phyloP scores from a whole-genome alignment of 108 stramenopile species.

The Skeletonema menzelii region DNA sequence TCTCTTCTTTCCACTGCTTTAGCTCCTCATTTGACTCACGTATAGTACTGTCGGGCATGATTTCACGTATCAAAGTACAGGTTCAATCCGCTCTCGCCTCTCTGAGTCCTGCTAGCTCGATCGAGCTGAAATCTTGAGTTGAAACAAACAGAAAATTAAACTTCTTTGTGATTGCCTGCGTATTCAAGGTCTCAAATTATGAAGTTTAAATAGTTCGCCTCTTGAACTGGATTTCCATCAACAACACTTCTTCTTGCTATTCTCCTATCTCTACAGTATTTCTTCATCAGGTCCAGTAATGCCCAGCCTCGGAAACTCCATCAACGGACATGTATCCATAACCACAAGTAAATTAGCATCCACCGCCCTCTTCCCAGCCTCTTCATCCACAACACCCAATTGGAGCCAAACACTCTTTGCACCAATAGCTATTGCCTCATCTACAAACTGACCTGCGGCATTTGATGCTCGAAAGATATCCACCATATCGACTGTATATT shows the following conservation, averaged over 20 bases:
- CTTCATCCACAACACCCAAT: constrained; percentile 75
- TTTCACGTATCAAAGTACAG: neutral
- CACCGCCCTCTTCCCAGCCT: constrained; percentile 66
- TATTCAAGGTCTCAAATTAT: too few species aligned
- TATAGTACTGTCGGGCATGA: neutral
- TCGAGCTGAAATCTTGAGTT: too few species aligned
- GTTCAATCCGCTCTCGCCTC: too few species aligned
- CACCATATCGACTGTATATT: constrained; percentile 75
- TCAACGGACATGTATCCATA: constrained; percentile 77
- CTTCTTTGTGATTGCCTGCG: too few species aligned
- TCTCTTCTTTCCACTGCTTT: neutral
- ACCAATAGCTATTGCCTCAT: constrained; percentile 74
- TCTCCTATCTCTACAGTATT: too few species aligned
- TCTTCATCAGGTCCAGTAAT: constrained; percentile 45
- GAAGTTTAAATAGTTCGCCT: too few species aligned
- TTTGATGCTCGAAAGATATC: constrained; percentile 77
- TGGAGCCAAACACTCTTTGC: constrained; percentile 87
- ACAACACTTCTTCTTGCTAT: neutral
- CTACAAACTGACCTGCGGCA: constrained; percentile 70
- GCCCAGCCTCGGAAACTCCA: constrained; percentile 65
- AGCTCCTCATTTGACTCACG: neutral
- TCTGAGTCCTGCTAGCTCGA: too few species aligned
- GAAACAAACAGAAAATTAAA: too few species aligned
- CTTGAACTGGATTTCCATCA: neutral
- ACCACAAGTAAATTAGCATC: constrained; percentile 74